Conservation (phyloP, 192 early-diverging fungal genomes). For the Backusella parvicylindrica region DNA sequence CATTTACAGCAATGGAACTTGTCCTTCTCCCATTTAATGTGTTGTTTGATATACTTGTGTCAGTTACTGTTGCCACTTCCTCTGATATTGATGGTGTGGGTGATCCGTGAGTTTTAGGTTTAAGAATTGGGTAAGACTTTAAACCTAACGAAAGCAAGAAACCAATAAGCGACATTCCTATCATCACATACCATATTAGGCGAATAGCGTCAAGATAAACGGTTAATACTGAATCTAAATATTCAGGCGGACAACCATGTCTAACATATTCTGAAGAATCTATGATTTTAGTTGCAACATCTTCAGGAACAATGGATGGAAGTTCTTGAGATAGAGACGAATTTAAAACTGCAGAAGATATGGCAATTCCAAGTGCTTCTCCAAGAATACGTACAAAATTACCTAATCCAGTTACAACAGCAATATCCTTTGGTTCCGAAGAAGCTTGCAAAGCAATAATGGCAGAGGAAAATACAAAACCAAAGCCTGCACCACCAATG, state of each 20-base stretch:
- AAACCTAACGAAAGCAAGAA: background rate
- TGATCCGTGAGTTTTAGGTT: background rate
- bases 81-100: background rate
- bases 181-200: conserved; percentile 27
- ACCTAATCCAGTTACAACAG: conserved; percentile 31
- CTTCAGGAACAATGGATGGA: conserved; percentile 1
- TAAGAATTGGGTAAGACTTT: background rate
- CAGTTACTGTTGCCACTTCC: background rate
- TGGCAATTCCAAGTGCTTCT: conserved; percentile 35
- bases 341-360: conserved; percentile 29
- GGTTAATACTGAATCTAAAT: conserved; percentile 5
- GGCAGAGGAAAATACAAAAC: conserved; percentile 25
- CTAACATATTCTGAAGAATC: conserved; percentile 21
- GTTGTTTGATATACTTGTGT: background rate
- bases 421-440: conserved; percentile 29
- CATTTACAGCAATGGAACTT: background rate
- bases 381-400: conserved; percentile 35
- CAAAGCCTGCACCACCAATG: conserved; percentile 23
- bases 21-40: background rate
- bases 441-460: conserved; percentile 33
- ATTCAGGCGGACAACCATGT: conserved; percentile 18
- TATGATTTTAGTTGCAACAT: conserved; percentile 5
- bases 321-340: conserved; percentile 20
- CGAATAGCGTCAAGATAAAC: conserved; percentile 21
- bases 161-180: conserved; percentile 14